Conservation (phyloP, 371 early-diverging fungal genomes). For the Syncephalastrum monosporum region DNA sequence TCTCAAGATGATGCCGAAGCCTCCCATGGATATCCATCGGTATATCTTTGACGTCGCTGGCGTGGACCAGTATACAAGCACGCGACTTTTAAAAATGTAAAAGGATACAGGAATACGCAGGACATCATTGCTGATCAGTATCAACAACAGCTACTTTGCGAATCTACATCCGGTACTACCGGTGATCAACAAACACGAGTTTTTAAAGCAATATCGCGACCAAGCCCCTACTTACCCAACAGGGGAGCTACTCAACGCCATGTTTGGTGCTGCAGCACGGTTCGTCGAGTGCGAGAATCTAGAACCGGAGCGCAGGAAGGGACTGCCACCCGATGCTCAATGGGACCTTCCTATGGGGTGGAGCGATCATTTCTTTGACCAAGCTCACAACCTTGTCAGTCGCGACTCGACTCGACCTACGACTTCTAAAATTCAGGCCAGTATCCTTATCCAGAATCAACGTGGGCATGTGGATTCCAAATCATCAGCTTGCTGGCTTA, state of each 20-base stretch:
- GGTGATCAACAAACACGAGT: slow-evolving; percentile 42
- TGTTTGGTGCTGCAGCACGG: slow-evolving; percentile 50
- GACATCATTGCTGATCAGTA: neutral
- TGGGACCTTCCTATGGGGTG: slow-evolving; percentile 47
- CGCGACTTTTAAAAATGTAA: slow-evolving; percentile 43
- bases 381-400: slow-evolving; percentile 31
- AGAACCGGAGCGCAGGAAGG: slow-evolving; percentile 15
- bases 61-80: slow-evolving; percentile 37
- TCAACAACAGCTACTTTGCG: slow-evolving; percentile 35
- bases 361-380: slow-evolving; percentile 48
- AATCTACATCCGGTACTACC: slow-evolving; percentile 50
- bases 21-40: slow-evolving; percentile 22
- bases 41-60: slow-evolving; percentile 42
- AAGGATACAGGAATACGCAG: neutral
- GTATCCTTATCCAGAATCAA: slow-evolving; percentile 44
- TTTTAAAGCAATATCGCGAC: slow-evolving; percentile 43
- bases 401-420: slow-evolving; percentile 26
- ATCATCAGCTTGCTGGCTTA: slow-evolving; percentile 44
- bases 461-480: slow-evolving; percentile 42
- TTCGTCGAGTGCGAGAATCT: slow-evolving; percentile 40
- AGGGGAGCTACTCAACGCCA: slow-evolving; percentile 41
- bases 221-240: slow-evolving; percentile 37
- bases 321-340: slow-evolving; percentile 25
- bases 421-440: slow-evolving; percentile 43
- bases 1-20: slow-evolving; percentile 10